Percentiles rank a stretch among this genome's conserved stretches.
Conservation (phyloP, 768 basidiomycete species). For the Cyathus striatus region DNA sequence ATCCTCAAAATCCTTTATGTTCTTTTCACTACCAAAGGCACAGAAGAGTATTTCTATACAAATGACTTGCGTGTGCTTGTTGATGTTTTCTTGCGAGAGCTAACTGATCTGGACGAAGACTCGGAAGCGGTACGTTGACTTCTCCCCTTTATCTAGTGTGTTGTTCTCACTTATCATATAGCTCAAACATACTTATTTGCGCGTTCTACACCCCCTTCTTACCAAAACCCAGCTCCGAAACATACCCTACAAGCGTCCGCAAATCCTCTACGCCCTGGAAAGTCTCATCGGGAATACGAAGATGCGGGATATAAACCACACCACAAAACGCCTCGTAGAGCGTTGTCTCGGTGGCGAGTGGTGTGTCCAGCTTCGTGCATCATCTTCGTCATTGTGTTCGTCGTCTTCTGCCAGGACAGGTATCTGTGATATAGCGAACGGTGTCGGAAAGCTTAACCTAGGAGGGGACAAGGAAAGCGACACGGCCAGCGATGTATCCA, state of each 20-base stretch:
- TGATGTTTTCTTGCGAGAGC: constrained; percentile 95
- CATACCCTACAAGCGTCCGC: constrained; percentile 86
- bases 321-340: constrained; percentile 88
- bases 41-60: constrained; percentile 95
- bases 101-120: constrained; percentile 89
- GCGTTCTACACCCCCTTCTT: constrained; percentile 91
- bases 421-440: too few relatives aligned
- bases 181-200: constrained; percentile 94
- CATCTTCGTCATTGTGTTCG: constrained; percentile 9
- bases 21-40: constrained; percentile 89
- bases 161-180: constrained; percentile 19
- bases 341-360: constrained; percentile 85
- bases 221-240: constrained; percentile 88
- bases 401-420: constrained; percentile 12
- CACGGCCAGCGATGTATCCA: too few relatives aligned
- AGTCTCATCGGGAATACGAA: constrained; percentile 66
- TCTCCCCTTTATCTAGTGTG: neutral
- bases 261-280: constrained; percentile 81
- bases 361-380: constrained; percentile 65
- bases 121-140: constrained; percentile 78
- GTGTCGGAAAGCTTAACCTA: too few relatives aligned
- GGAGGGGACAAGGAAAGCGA: constrained; percentile 42
- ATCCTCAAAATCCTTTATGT: constrained; percentile 94
- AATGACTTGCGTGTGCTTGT: constrained; percentile 95
- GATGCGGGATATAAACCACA: constrained; percentile 80